Base-by-base conservation (phyloP, 2,329 filamentous ascomycete genomes). In the Colletotrichum endophyticum region DNA sequence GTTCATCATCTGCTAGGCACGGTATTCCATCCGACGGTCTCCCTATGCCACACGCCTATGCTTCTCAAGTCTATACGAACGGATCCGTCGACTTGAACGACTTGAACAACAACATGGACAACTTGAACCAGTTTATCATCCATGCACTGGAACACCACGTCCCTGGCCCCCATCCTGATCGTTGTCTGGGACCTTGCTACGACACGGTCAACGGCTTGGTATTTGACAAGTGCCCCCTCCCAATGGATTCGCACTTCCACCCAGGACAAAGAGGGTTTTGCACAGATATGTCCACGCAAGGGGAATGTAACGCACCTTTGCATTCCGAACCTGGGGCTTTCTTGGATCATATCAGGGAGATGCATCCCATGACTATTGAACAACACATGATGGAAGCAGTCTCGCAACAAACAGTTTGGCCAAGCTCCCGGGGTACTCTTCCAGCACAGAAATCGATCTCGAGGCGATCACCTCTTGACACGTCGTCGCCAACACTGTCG, bases 121-220 rank as follows among this genome's bases (percentile, higher is more conserved):
- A 39, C 36, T 39, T 39, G 36, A 39, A 39, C 36, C 36, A 19
- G 16, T 39, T 72, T 19, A 25, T 80, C 80, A 28, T 80, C 73
- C 83, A 84, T 74, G 81, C 84, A 28, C 75, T 82, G 49, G 80
- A 84, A 64, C 79, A 82, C 62, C 83, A 84, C 44, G 78, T 74
- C 22, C 16, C 53, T 39, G 36, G 30, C 16, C 66, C 53, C 16
- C 22, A 19, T 25, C 32, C 22, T n/a, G 53, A 57, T 4, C 34
- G 27, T 19, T 76, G 72, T 57, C 22, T 64, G 27, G 62, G 62
- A 19, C 68, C 73, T 16, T 84, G 83, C 62, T 68, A 82, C 62
- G 25, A 34, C 61, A 32, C 34, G 12, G 22, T 79, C 53, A 78
- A 79, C 64, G 59, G 70, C 32, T 70, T 78, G 12, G 73, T 70